Percentiles rank a stretch among this genome's conserved stretches.
These are phyloP conservation scores for Talaromyces ruber DNA, from an alignment of 495 filamentous ascomycete genomes.

Conservation along the genomic window DNA sequence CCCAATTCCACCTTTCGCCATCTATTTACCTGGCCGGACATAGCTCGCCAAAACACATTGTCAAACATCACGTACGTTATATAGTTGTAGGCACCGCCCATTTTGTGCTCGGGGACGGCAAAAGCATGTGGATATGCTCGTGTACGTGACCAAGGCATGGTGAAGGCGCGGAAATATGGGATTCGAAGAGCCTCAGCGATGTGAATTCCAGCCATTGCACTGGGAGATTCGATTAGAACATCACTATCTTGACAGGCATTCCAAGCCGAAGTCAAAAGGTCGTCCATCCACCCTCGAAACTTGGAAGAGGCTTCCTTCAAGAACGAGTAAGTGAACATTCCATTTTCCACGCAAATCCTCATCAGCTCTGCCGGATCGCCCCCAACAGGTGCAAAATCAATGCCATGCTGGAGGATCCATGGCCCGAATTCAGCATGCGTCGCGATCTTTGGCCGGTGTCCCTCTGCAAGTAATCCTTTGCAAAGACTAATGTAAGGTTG, in stretches of 20 bases:
- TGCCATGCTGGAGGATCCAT: conserved; percentile 87
- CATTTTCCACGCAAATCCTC: conserved; percentile 91
- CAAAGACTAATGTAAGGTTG: conserved; percentile 97
- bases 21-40: conserved; percentile 81
- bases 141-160: conserved; percentile 97
- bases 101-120: conserved; percentile 85
- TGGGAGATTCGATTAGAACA: conserved; percentile 90
- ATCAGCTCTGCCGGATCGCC: conserved; percentile 93
- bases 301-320: conserved; percentile 77
- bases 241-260: conserved; percentile 78
- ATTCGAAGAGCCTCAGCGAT: conserved; percentile 94
- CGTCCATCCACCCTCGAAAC: conserved; percentile 91
- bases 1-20: conserved; percentile 79
- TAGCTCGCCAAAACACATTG: conserved; percentile 92
- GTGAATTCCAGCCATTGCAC: conserved; percentile 95
- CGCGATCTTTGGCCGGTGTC: conserved; percentile 80
- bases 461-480: conserved; percentile 80
- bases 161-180: conserved; percentile 95
- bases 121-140: conserved; percentile 96
- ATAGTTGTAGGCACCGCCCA: conserved; percentile 92
- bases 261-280: conserved; percentile 79
- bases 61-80: conserved; percentile 97
- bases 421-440: conserved; percentile 83
- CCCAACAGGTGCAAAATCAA: conserved; percentile 80
- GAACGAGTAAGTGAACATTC: conserved; percentile 94